Evolutionary conservation across 768 basidiomycete genomes (phyloP), one percentile per base, ranked within the genome.

Genomic region (Suillus hirtellus): DNA sequence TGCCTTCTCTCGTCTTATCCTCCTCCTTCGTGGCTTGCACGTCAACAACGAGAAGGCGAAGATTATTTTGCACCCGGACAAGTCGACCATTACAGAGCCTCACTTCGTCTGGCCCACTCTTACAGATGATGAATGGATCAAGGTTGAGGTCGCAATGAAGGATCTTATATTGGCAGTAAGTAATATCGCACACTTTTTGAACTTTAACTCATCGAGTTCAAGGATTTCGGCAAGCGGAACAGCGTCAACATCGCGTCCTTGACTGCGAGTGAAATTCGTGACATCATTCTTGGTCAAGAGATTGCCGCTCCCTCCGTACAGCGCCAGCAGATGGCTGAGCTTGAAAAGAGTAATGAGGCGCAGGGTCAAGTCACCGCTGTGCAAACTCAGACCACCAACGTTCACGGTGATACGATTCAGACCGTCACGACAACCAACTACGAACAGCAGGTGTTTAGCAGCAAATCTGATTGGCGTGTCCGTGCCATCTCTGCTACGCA

Each of bases 41-140:
- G 97, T 99, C 77, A 99, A 99, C 79, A 97, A 99, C 72, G 97
- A 99, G 75, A 99, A 99, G 81, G 95, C 97, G 34, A 99, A 99
- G 83, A 90, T 99, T 69, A 95, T 99, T 66, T 81, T 99, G 43
- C 95, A 96, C 67, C 97, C 97, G 0, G 96, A 99, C 81, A 96
- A 97, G 78, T 90, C 89, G 63, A 99, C 96, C 1, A 90, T 96
- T 69, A 99, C 97, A 3, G 94, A 98, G 75, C 91, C 95, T 46
- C 96, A 99, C 77, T 98, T 96, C 75, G 94, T 99, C 40, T 98
- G 96, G 96, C 96, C 96, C 11, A 89, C 94, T 1, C 81, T 99
- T 63, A 80, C 80, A 37, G 96, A 97, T 68, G 95, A 97, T 68
- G 95, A 97, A 70, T 99, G 96, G 96, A 96, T 99, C 77, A 95